Base-by-base conservation (phyloP, 176 grass and related monocot species). In the Metroxylon sagu region DNA sequence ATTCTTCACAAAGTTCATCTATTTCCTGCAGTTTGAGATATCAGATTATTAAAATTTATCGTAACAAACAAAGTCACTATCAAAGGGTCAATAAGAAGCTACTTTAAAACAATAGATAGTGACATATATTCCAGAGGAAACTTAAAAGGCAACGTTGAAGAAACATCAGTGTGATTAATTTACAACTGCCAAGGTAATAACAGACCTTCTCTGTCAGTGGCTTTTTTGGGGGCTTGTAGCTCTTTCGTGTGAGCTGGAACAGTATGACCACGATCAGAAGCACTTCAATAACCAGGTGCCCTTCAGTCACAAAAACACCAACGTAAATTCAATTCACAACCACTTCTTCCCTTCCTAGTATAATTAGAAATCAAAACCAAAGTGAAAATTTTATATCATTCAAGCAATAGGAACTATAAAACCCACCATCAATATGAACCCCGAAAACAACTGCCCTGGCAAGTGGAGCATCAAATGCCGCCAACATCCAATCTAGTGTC, bases 151-250 rank as follows among this genome's bases (percentile, higher is more conserved):
- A 14, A 43, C 35, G 8, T 12, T 12, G 35, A 43, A 43, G 8
- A 43, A 43, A 43, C 35, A 43, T 43, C 35, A 43, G 12, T 43
- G 1, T 14, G 8, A 43, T 12, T 43, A 43, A 43, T 43, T 43
- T 43, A 10, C 35, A 43, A 43, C 12, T 43, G 8, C 35, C 35
- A 43, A 43, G 10, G 2, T 14, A 43, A 43, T 43, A 70, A 57
- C 57, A 19, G 29, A 97, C 92, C 84, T 91, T 97, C 71, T 97
- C 92, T 50, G 65, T 83, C 6, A 97, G 78, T 53, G 92, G 92
- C 67, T 91, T 97, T 70, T 97, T 97, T 6, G 92, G 92, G 10
- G 92, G 92, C 51, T 97, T 97, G 73, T 97, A 97, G 63, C 92
- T 97, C 84, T 97, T 97, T 63, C 92, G 80, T 19, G 92, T 83